Evolutionary conservation across 345 rosid genomes (phyloP).

Genomic region (Litchi chinensis): DNA sequence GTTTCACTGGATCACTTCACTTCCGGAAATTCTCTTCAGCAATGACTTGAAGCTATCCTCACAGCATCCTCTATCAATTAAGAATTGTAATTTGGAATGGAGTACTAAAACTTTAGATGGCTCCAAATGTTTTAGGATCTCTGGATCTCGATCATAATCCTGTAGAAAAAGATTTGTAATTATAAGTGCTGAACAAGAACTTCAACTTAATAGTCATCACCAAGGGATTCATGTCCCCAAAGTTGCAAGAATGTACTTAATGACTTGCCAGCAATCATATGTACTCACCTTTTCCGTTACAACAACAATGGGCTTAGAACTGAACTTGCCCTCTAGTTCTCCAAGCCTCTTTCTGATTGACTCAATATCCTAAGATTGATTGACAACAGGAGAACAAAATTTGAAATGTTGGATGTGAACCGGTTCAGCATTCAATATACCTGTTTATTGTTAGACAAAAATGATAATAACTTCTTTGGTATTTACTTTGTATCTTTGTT

Average conservation of each 20-base stretch:
- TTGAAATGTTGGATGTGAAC: not conserved
- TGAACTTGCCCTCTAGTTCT: constrained; percentile 49
- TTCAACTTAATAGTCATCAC: too few species aligned
- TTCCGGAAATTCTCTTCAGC: constrained; percentile 36
- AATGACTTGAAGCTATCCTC: constrained; percentile 47
- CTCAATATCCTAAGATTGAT: constrained; percentile 58
- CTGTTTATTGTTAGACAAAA: not conserved
- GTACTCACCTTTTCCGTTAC: constrained; percentile 73
- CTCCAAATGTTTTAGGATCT: constrained; percentile 50
- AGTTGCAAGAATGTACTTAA: not conserved
- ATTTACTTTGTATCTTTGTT: not conserved
- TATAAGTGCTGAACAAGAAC: not conserved
- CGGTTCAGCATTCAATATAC: not conserved
- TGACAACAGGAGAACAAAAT: not conserved
- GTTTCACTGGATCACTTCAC: constrained; percentile 27
- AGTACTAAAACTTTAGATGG: constrained; percentile 57
- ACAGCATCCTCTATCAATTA: constrained; percentile 33
- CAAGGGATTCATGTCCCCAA: too few species aligned
- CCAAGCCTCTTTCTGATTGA: constrained; percentile 47
- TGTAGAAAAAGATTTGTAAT: constrained; percentile 20
- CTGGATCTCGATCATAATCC: constrained; percentile 84
- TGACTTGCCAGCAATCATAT: not conserved
- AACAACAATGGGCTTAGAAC: constrained; percentile 55
- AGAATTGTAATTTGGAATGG: constrained; percentile 63
- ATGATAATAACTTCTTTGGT: not conserved